Conservation (phyloP, 2,329 filamentous ascomycete genomes). For the Trichocomaceae sp. region DNA sequence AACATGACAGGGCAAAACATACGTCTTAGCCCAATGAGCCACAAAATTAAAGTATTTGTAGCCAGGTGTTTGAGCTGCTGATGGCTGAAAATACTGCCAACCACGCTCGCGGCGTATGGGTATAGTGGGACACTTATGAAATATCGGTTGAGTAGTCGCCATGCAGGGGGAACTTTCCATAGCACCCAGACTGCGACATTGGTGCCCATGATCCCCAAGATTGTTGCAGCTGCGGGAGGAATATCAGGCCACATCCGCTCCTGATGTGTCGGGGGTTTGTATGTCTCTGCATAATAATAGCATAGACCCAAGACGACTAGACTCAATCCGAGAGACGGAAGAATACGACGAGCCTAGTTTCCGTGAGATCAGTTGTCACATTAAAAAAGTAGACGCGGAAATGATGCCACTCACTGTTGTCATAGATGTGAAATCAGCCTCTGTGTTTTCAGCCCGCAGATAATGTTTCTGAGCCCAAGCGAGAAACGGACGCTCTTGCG, state of each 20-base stretch:
- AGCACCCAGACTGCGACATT: slow-evolving; percentile 47
- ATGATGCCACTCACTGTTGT: slow-evolving; percentile 26
- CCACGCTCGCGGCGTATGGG: slow-evolving; percentile 46
- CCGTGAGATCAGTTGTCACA: not conserved
- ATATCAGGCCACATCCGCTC: slow-evolving; percentile 46
- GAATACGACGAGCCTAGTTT: slow-evolving; percentile 39
- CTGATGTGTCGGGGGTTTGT: slow-evolving; percentile 42
- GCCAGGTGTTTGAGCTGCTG: slow-evolving; percentile 47
- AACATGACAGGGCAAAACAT: slow-evolving; percentile 15
- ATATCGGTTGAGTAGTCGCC: slow-evolving; percentile 52
- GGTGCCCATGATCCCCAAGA: slow-evolving; percentile 43
- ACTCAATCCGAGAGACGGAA: slow-evolving; percentile 38
- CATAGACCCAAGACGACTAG: slow-evolving; percentile 36
- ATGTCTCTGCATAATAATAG: slow-evolving; percentile 43
- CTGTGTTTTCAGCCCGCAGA: slow-evolving; percentile 29
- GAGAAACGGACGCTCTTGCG: slow-evolving; percentile 31
- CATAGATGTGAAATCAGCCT: slow-evolving; percentile 27
- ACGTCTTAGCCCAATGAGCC: slow-evolving; percentile 48
- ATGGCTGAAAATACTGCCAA: slow-evolving; percentile 54
- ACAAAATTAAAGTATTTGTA: slow-evolving; percentile 50
- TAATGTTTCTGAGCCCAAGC: slow-evolving; percentile 41
- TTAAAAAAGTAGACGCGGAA: not conserved
- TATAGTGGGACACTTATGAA: slow-evolving; percentile 48
- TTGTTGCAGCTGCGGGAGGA: slow-evolving; percentile 47
- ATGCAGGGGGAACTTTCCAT: slow-evolving; percentile 49